Evolutionary conservation across 192 early-diverging fungal species (phyloP).

Genomic region (Glomus cerebriforme): DNA sequence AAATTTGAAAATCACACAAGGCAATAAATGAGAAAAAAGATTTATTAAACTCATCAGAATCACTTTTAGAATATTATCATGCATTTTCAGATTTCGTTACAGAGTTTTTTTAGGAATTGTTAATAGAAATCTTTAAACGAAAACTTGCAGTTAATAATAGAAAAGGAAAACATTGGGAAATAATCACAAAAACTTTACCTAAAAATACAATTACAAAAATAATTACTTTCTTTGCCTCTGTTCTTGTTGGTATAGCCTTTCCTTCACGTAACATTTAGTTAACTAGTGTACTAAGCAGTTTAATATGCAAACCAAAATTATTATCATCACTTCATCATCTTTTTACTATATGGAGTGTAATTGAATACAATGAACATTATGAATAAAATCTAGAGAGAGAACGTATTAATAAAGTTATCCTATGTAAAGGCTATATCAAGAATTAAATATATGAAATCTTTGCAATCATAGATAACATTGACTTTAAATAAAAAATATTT

Average conservation of each 20-base stretch:
- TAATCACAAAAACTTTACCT: background rate
- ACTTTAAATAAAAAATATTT: constrained; percentile 10
- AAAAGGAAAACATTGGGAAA: background rate
- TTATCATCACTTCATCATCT: background rate
- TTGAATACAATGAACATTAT: no score
- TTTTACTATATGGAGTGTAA: no score
- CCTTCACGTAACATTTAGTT: background rate
- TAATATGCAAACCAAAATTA: background rate
- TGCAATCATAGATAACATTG: constrained; percentile 7
- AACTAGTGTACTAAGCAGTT: background rate
- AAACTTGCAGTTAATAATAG: background rate
- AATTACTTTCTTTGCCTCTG: background rate
- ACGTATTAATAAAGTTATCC: background rate
- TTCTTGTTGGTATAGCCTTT: background rate
- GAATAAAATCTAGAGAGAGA: no score
- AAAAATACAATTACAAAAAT: background rate
- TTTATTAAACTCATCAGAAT: background rate
- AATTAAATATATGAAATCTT: constrained; percentile 1
- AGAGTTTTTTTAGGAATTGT: background rate
- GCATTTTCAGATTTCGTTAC: background rate
- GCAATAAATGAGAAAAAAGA: no score
- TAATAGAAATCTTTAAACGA: background rate
- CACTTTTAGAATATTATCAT: background rate
- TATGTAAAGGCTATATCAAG: background rate
- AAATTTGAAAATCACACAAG: no score